These are phyloP conservation scores for Kwoniella mangroviensis DNA, from an alignment of 768 basidiomycete species.

Conservation along the genomic window DNA sequence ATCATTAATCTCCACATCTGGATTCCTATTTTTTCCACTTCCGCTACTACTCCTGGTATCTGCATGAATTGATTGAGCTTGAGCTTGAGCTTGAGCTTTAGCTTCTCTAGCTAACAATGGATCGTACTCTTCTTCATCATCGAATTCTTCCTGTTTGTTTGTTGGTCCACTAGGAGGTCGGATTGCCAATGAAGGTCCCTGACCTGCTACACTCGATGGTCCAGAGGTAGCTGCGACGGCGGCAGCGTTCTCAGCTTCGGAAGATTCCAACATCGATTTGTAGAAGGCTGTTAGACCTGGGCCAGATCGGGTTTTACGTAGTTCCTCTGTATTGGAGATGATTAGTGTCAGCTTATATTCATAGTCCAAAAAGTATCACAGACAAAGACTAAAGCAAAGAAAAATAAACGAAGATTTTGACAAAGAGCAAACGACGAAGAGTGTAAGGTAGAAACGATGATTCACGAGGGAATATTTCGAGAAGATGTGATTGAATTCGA, in stretches of 20 bases:
- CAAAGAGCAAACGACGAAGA: no score
- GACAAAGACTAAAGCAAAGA: not conserved
- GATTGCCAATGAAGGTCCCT: constrained; percentile 51
- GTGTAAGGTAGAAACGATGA: no score
- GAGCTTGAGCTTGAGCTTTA: constrained; percentile 17
- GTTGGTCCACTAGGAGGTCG: constrained; percentile 39
- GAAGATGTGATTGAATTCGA: no score
- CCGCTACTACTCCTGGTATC: not conserved
- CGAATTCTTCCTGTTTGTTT: constrained; percentile 5
- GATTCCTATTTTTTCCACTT: constrained; percentile 60
- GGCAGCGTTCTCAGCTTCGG: constrained; percentile 69
- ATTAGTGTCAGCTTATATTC: not conserved
- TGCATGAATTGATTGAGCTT: no score
- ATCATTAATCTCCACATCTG: constrained; percentile 90
- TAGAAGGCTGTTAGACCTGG: constrained; percentile 59
- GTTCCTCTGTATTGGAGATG: constrained; percentile 43
- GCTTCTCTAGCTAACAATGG: constrained; percentile 52
- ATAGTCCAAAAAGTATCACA: not conserved
- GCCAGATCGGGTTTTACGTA: constrained; percentile 52
- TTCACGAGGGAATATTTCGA: no score
- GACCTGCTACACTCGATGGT: constrained; percentile 9
- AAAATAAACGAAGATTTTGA: not conserved
- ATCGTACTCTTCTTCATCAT: constrained; percentile 54
- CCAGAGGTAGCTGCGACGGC: constrained; percentile 70
- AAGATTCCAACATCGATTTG: constrained; percentile 56